phyloP scores from a whole-genome alignment of 73 alveolate species.

The Stentor roeselii region DNA sequence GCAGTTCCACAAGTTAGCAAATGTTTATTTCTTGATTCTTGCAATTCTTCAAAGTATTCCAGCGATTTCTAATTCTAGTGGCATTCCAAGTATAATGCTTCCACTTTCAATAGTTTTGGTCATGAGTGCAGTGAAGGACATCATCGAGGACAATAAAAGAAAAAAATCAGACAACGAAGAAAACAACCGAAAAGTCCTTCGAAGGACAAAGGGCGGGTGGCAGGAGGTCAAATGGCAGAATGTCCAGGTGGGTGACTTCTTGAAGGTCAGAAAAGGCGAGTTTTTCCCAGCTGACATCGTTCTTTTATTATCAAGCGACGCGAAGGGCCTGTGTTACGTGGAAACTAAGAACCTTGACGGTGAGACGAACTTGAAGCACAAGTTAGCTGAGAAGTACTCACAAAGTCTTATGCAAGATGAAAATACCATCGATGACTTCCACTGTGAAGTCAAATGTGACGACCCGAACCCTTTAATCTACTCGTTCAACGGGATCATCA shows the following conservation, averaged over 20 bases:
- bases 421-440: background rate
- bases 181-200: constrained; percentile 32
- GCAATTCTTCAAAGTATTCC: constrained; percentile 66
- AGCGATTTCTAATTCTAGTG: constrained; percentile 2
- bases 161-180: constrained; percentile 22
- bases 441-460: constrained; percentile 47
- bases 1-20: constrained; percentile 73
- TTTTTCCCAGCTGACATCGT: constrained; percentile 97
- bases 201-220: constrained; percentile 35
- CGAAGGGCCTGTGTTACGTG: constrained; percentile 91
- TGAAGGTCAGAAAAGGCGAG: constrained; percentile 61
- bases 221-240: background rate
- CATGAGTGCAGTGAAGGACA: constrained; percentile 20
- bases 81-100: background rate
- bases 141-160: constrained; percentile 18
- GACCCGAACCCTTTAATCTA: constrained; percentile 71
- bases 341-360: constrained; percentile 95
- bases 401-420: background rate
- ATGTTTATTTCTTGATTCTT: constrained; percentile 72
- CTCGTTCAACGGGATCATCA: constrained; percentile 61
- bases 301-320: constrained; percentile 81
- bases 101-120: background rate
- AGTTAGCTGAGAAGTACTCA: constrained; percentile 44
- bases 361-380: constrained; percentile 97
- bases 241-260: constrained; percentile 45